Evolutionary conservation across 306 rosid species (phyloP).

Genomic region (Rosa chinensis): DNA sequence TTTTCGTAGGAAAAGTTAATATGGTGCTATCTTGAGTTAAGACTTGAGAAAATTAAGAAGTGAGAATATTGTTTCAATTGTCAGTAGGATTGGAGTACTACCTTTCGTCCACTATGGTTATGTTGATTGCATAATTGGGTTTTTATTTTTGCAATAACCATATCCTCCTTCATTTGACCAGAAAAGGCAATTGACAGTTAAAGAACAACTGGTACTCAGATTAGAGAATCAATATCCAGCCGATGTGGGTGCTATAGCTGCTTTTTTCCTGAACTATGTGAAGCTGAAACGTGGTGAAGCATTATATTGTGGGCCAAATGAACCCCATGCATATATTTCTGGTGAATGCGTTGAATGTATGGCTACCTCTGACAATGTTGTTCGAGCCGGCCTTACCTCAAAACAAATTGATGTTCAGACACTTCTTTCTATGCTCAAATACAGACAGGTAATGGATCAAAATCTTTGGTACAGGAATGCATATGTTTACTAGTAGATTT

Average conservation of each 20-base stretch:
- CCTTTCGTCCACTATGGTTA: background rate
- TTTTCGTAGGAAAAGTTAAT: background rate
- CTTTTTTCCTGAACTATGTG: constrained; percentile 41
- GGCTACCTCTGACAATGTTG: constrained; percentile 53
- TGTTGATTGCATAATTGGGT: background rate
- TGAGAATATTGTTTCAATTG: background rate
- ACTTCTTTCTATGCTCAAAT: constrained; percentile 43
- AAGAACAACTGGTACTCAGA: constrained; percentile 42
- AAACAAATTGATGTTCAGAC: constrained; percentile 37
- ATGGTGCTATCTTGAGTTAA: background rate
- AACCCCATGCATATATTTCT: constrained; percentile 44
- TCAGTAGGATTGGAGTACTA: background rate
- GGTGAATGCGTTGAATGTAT: constrained; percentile 49
- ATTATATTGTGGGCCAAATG: constrained; percentile 40
- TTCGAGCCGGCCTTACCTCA: constrained; percentile 46
- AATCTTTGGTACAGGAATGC: background rate
- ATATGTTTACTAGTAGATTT: background rate
- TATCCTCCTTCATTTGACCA: constrained; percentile 12
- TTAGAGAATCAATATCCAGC: constrained; percentile 44
- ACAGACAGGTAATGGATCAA: constrained; percentile 36
- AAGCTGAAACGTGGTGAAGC: constrained; percentile 44
- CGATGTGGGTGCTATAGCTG: constrained; percentile 40
- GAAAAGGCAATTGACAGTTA: constrained; percentile 34
- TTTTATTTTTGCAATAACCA: background rate
- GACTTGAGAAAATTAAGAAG: background rate